Percentiles rank a stretch among this genome's conserved stretches.
Conservation (phyloP, 2,329 filamentous ascomycete genomes). For the Dichotomopilus funicola region DNA sequence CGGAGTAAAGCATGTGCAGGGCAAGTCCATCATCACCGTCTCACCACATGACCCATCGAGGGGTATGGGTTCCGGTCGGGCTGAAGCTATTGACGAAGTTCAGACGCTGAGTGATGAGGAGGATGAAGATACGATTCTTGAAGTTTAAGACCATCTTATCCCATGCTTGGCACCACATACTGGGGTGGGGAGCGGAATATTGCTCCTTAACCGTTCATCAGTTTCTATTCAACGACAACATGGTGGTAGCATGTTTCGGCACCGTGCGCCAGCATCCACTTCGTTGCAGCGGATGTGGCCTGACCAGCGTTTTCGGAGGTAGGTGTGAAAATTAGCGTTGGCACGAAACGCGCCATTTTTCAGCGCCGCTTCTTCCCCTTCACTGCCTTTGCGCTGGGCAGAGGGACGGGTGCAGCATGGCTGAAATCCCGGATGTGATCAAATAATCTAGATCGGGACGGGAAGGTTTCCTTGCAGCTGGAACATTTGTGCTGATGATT, state of each 20-base stretch:
- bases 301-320: no score
- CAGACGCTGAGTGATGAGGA: constrained; percentile 81
- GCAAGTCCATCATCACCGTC: constrained; percentile 81
- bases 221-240: no score
- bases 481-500: constrained; percentile 36
- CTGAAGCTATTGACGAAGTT: constrained; percentile 79
- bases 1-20: constrained; percentile 66
- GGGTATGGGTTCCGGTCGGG: constrained; percentile 51
- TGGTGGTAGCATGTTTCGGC: no score
- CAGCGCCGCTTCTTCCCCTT: constrained; percentile 30
- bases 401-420: constrained; percentile 52
- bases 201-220: no score
- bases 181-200: no score
- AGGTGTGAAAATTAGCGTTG: neutral
- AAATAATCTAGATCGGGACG: constrained; percentile 66
- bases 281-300: no score
- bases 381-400: constrained; percentile 25
- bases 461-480: constrained; percentile 40
- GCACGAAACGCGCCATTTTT: neutral
- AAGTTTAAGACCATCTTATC: neutral
- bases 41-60: constrained; percentile 61
- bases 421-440: constrained; percentile 57
- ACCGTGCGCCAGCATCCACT: no score
- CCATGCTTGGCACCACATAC: no score
- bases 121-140: constrained; percentile 33